A percentile compares a stretch with the other conserved stretches of the same genome.
Conservation (phyloP, 495 filamentous ascomycete species). For the Tetracladium setigerum region DNA sequence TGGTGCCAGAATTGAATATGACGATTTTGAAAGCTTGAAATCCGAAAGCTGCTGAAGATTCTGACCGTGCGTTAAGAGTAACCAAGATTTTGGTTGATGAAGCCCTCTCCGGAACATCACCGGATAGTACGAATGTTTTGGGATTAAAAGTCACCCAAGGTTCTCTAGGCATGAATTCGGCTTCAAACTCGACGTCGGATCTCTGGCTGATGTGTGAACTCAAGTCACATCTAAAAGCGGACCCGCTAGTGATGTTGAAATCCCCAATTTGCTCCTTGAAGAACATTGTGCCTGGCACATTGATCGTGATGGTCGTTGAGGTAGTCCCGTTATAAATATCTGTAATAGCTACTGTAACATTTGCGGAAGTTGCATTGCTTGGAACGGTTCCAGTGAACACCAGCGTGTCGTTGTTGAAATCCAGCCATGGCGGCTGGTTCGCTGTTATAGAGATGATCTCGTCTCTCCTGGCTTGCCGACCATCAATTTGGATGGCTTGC, state of each 20-base stretch:
- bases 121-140: constrained; percentile 47
- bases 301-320: constrained; percentile 53
- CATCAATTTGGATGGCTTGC: constrained; percentile 55
- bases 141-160: constrained; percentile 65
- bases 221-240: constrained; percentile 58
- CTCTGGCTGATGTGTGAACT: constrained; percentile 44
- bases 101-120: constrained; percentile 49
- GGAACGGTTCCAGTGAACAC: constrained; percentile 59
- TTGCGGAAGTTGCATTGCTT: constrained; percentile 42
- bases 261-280: constrained; percentile 32
- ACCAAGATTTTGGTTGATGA: constrained; percentile 35
- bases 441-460: constrained; percentile 43
- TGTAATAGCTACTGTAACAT: constrained; percentile 56
- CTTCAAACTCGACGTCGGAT: constrained; percentile 43
- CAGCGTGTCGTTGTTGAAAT: constrained; percentile 55
- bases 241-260: constrained; percentile 53
- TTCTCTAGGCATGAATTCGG: constrained; percentile 41
- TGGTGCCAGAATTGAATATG: constrained; percentile 21
- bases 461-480: constrained; percentile 33
- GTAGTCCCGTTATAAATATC: constrained; percentile 60
- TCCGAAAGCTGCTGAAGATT: constrained; percentile 32
- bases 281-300: constrained; percentile 30
- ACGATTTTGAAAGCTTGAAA: constrained; percentile 43
- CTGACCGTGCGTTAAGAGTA: constrained; percentile 42
- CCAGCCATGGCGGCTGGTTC: constrained; percentile 60